Conservation (phyloP, 768 basidiomycete species). For the Postia placenta region DNA sequence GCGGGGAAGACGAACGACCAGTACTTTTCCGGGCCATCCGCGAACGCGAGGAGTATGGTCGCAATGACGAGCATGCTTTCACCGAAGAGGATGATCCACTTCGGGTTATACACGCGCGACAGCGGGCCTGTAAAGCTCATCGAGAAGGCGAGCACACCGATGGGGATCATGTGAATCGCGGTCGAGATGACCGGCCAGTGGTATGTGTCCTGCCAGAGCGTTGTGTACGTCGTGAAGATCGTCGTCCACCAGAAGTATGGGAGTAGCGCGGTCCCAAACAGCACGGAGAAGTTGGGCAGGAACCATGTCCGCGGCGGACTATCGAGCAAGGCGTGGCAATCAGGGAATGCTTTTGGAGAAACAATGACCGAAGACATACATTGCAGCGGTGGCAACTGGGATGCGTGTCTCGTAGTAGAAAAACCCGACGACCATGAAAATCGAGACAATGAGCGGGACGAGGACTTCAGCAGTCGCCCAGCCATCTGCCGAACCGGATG, state of each 20-base stretch:
- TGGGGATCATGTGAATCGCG: slow-evolving; percentile 37
- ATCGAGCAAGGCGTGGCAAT: neutral
- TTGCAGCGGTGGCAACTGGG: slow-evolving; percentile 27
- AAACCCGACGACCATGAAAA: slow-evolving; percentile 33
- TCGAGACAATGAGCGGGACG: slow-evolving; percentile 36
- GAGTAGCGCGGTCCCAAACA: slow-evolving; percentile 29
- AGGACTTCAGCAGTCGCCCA: slow-evolving; percentile 36
- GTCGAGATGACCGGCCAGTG: slow-evolving; percentile 30
- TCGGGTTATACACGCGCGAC: slow-evolving; percentile 29
- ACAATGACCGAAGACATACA: slow-evolving; percentile 12
- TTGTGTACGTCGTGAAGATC: slow-evolving; percentile 27
- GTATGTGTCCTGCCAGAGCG: slow-evolving; percentile 30
- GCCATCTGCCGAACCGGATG: slow-evolving; percentile 34
- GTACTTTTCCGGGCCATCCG: slow-evolving; percentile 35
- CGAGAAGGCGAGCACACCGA: slow-evolving; percentile 33
- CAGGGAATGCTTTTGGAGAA: neutral
- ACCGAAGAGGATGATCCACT: slow-evolving; percentile 41
- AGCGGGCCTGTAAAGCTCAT: slow-evolving; percentile 34
- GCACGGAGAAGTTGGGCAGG: slow-evolving; percentile 32
- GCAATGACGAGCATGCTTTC: slow-evolving; percentile 31
- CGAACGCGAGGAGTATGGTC: slow-evolving; percentile 37
- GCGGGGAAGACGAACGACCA: slow-evolving; percentile 46
- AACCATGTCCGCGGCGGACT: slow-evolving; percentile 33
- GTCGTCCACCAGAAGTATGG: slow-evolving; percentile 36
- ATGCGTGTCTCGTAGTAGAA: slow-evolving; percentile 36